phyloP scores from a whole-genome alignment of 345 rosid genomes.

The Iberis pinnata region DNA sequence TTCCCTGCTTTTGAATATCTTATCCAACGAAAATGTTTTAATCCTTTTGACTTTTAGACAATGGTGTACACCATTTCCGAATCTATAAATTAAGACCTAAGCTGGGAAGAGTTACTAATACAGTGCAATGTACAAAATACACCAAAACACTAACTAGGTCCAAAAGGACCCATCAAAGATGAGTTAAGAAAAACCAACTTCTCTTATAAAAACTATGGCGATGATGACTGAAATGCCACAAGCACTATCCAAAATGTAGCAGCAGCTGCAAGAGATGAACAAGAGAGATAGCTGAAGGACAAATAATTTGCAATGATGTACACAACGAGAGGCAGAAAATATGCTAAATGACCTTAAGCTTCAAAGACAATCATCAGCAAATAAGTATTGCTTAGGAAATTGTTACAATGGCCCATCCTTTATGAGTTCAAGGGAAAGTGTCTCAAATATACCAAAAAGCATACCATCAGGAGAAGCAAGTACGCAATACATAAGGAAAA shows the following conservation, averaged over 20 bases:
- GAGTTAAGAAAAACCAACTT: conserved; percentile 13
- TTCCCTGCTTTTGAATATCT: too few relatives aligned
- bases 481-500: background rate
- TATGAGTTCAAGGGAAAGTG: background rate
- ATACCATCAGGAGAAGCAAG: background rate
- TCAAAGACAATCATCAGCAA: background rate
- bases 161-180: background rate
- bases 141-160: conserved; percentile 5
- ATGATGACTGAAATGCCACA: background rate
- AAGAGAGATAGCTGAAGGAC: background rate
- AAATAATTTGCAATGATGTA: background rate
- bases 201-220: background rate
- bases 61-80: background rate
- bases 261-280: conserved; percentile 20
- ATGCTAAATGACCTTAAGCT: conserved; percentile 4
- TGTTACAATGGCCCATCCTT: background rate
- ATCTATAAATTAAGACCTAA: conserved; percentile 14
- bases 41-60: background rate
- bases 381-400: background rate
- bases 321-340: background rate
- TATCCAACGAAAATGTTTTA: too few relatives aligned
- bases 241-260: conserved; percentile 8
- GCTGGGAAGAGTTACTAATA: background rate
- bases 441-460: background rate
- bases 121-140: conserved; percentile 18